Evolutionary conservation across 495 filamentous ascomycete genomes (phyloP).

Genomic region (Jackrogersella minutella): DNA sequence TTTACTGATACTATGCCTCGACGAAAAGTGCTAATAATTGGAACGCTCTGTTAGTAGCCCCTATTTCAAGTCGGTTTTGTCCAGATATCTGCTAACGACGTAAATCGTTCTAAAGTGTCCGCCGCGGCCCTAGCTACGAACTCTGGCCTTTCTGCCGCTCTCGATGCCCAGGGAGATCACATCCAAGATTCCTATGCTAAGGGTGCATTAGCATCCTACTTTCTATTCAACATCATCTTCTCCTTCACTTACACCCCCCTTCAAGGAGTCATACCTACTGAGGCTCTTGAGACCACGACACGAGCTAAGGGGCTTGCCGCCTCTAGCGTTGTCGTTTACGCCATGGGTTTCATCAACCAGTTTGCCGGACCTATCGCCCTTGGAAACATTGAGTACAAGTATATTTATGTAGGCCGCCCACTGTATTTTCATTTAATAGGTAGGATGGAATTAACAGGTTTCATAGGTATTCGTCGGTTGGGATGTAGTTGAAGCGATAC

Average conservation of each 20-base stretch:
- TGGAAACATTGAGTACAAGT: constrained; percentile 56
- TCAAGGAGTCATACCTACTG: constrained; percentile 65
- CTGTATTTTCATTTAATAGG: not conserved
- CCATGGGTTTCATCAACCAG: constrained; percentile 60
- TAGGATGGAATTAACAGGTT: not conserved
- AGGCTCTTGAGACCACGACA: constrained; percentile 60
- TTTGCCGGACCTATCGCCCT: constrained; percentile 60
- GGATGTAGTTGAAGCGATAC: constrained; percentile 53
- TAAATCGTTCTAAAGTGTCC: constrained; percentile 46
- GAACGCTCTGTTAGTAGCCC: constrained; percentile 46
- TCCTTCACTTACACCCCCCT: constrained; percentile 68
- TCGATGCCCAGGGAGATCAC: constrained; percentile 50
- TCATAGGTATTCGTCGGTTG: constrained; percentile 55
- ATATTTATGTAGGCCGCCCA: constrained; percentile 50
- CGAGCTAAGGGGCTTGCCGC: constrained; percentile 60
- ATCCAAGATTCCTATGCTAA: constrained; percentile 50
- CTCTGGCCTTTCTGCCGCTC: constrained; percentile 53
- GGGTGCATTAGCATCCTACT: constrained; percentile 58
- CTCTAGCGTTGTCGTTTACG: constrained; percentile 54
- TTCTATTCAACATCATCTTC: constrained; percentile 68
- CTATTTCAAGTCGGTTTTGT: not conserved
- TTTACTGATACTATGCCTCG: constrained; percentile 56
- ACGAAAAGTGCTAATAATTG: constrained; percentile 53
- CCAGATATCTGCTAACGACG: not conserved
- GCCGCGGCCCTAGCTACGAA: constrained; percentile 59